Evolutionary conservation across 2,329 filamentous ascomycete genomes (phyloP).

Genomic region (Alternaria sp.): DNA sequence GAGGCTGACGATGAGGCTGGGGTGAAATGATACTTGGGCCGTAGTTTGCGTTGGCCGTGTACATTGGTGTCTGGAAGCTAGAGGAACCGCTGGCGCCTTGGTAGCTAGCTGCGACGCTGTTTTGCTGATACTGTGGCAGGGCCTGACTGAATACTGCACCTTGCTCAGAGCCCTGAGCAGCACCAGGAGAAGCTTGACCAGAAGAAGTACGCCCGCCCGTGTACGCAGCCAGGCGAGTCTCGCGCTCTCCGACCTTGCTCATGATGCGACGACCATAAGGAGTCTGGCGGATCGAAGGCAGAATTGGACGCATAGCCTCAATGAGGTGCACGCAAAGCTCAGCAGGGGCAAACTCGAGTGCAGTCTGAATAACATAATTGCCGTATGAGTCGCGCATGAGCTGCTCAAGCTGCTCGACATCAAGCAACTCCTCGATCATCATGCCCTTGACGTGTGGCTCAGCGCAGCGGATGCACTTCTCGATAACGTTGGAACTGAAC

Average conservation of each 20-base stretch:
- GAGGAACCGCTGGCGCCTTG: slow-evolving; percentile 24
- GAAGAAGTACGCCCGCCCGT: slow-evolving; percentile 36
- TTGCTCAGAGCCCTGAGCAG: slow-evolving; percentile 35
- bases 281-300: slow-evolving; percentile 86
- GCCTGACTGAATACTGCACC: slow-evolving; percentile 32
- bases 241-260: slow-evolving; percentile 77
- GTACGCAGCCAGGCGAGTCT: slow-evolving; percentile 50
- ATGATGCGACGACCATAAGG: slow-evolving; percentile 94
- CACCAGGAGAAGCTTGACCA: slow-evolving; percentile 40
- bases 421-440: slow-evolving; percentile 84
- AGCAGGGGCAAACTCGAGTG: slow-evolving; percentile 56
- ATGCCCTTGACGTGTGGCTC: slow-evolving; percentile 76
- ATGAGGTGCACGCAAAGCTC: slow-evolving; percentile 67
- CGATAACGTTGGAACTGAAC: slow-evolving; percentile 98
- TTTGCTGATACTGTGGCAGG: slow-evolving; percentile 12
- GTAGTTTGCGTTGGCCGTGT: slow-evolving; percentile 42
- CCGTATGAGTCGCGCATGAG: slow-evolving; percentile 92
- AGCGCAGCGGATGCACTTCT: slow-evolving; percentile 88
- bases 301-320: slow-evolving; percentile 83
- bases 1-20: slow-evolving; percentile 44
- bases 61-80: slow-evolving; percentile 44
- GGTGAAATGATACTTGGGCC: slow-evolving; percentile 49
- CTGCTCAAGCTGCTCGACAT: slow-evolving; percentile 80
- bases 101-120: slow-evolving; percentile 25
- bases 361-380: slow-evolving; percentile 98